Conservation (phyloP, 352 stramenopile species). For the Blastocystis sp. region DNA sequence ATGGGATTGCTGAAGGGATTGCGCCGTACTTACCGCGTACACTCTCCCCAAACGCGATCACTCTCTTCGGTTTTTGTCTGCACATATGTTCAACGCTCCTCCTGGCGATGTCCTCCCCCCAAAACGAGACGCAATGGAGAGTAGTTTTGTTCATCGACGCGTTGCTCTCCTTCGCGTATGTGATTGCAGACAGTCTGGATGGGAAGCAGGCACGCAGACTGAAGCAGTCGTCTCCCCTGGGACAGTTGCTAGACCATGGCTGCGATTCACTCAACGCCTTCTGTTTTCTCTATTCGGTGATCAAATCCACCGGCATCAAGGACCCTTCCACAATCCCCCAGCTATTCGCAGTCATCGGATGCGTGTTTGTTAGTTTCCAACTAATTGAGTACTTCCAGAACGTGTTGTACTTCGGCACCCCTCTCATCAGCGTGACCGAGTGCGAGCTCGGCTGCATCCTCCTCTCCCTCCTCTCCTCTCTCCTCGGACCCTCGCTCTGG, state of each 20-base stretch:
- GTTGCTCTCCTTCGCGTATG: conserved; percentile 61
- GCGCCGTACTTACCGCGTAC: no score
- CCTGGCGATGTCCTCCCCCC: not conserved
- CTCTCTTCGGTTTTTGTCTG: not conserved
- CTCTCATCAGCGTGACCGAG: not conserved
- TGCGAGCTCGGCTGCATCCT: no score
- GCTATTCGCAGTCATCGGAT: not conserved
- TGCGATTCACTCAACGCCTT: conserved; percentile 1
- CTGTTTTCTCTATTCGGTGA: no score
- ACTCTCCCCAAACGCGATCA: no score
- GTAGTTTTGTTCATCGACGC: not conserved
- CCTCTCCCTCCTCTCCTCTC: no score
- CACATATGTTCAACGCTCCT: not conserved
- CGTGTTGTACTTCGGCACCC: not conserved
- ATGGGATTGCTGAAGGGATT: no score
- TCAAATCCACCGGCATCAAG: no score
- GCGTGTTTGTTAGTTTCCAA: conserved; percentile 12
- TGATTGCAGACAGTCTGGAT: no score
- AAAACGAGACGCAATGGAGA: not conserved
- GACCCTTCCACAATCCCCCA: not conserved
- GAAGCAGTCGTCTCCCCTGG: conserved; percentile 79
- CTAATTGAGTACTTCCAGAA: conserved; percentile 20
- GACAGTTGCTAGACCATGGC: conserved; percentile 93
- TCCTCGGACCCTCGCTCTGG: no score
- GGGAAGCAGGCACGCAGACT: conserved; percentile 92